These are phyloP conservation scores for Kluyveromyces marxianus DNA, from an alignment of 1,139 yeast genomes.

Conservation along the genomic window DNA sequence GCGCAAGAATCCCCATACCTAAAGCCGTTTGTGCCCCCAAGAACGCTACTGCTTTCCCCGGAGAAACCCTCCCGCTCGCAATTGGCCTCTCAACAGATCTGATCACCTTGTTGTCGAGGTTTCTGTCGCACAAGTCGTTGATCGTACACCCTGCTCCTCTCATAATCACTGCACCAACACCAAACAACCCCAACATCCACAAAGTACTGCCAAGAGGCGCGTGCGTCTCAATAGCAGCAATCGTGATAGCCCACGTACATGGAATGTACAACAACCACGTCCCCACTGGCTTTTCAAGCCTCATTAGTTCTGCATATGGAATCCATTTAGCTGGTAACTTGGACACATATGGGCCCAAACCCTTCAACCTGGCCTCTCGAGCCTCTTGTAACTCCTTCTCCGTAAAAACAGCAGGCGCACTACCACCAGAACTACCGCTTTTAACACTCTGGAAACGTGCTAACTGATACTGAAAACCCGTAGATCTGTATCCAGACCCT, in stretches of 20 bases:
- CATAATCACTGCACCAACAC: constrained; percentile 83
- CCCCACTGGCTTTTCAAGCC: constrained; percentile 93
- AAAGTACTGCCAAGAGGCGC: constrained; percentile 62
- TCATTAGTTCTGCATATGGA: constrained; percentile 87
- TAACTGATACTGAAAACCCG: no score
- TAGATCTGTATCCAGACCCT: no score
- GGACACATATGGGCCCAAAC: constrained; percentile 52
- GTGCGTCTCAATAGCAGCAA: constrained; percentile 70
- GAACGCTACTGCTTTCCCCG: constrained; percentile 65
- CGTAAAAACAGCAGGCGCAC: constrained; percentile 33
- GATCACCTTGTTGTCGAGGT: constrained; percentile 76
- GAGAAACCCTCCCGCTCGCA: constrained; percentile 75
- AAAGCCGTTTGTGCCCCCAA: constrained; percentile 62
- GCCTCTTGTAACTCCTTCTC: constrained; percentile 51
- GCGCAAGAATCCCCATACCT: constrained; percentile 67
- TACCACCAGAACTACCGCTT: neutral
- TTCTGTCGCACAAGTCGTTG: constrained; percentile 79
- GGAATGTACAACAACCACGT: constrained; percentile 78
- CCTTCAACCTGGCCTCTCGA: constrained; percentile 46
- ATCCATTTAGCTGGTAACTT: constrained; percentile 63
- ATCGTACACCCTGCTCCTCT: constrained; percentile 98
- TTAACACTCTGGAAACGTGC: no score
- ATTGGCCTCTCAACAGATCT: constrained; percentile 87
- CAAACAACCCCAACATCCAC: constrained; percentile 57
- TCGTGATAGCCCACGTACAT: constrained; percentile 46